Evolutionary conservation across 148 eudicot species (phyloP).

Genomic region (Chenopodium quinoa): DNA sequence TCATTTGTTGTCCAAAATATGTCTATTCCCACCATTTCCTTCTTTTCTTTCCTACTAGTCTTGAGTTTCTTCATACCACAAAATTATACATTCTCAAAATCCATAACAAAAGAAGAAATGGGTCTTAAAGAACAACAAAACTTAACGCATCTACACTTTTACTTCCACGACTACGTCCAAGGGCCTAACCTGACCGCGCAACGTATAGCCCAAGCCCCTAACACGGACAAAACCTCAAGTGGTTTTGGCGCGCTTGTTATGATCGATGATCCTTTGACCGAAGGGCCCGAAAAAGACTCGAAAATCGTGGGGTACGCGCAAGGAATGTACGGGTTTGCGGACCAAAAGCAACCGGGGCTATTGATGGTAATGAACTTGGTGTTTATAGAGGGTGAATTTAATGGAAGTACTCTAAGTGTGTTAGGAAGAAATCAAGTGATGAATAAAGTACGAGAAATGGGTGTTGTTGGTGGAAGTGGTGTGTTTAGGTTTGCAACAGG

Average conservation of each 20-base stretch:
- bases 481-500: constrained; percentile 41
- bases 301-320: constrained; percentile 37
- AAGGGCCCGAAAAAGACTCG: constrained; percentile 28
- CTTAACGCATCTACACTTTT: constrained; percentile 37
- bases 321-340: constrained; percentile 40
- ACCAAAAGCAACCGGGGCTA: constrained; percentile 11
- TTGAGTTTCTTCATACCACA: constrained; percentile 9
- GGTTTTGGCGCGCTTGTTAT: constrained; percentile 30
- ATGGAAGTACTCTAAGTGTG: constrained; percentile 37
- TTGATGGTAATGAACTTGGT: constrained; percentile 33
- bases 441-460: constrained; percentile 30
- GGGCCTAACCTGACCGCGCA: constrained; percentile 31
- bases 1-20: neutral
- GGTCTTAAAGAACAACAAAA: constrained; percentile 18
- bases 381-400: constrained; percentile 30
- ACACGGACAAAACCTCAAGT: constrained; percentile 6
- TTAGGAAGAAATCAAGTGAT: constrained; percentile 31
- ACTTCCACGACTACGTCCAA: constrained; percentile 38
- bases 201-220: constrained; percentile 25
- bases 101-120: constrained; percentile 31
- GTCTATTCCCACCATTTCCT: constrained; percentile 1
- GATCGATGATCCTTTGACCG: constrained; percentile 41
- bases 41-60: constrained; percentile 7
- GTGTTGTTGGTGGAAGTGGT: constrained; percentile 44
- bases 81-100: constrained; percentile 20